A percentile compares a stretch with the other conserved stretches of the same genome.
Evolutionary conservation across 257 asterid species (phyloP).

Genomic region (Leptodermis oblonga): DNA sequence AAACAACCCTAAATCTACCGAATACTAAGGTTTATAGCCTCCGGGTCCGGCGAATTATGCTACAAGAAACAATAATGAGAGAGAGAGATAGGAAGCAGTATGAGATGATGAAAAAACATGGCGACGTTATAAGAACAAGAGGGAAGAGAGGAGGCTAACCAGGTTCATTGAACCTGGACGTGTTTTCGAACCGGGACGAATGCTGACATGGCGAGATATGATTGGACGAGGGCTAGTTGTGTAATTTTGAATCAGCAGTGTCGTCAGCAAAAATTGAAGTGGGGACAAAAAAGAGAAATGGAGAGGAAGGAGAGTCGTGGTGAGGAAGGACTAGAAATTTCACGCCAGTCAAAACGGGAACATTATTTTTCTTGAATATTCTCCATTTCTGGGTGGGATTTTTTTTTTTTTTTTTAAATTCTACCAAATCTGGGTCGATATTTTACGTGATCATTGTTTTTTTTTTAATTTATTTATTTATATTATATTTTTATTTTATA

Average conservation of each 20-base stretch:
- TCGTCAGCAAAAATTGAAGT: constrained; percentile 36
- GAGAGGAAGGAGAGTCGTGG: constrained; percentile 2
- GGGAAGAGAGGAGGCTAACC: constrained; percentile 14
- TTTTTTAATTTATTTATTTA: no score
- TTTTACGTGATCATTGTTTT: neutral
- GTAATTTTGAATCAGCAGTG: constrained; percentile 34
- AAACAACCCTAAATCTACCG: neutral
- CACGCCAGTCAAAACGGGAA: neutral
- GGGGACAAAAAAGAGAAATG: constrained; percentile 23
- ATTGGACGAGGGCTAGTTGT: constrained; percentile 23
- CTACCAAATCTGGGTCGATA: neutral
- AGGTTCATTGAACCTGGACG: constrained; percentile 84
- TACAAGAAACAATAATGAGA: neutral
- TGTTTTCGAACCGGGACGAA: constrained; percentile 17
- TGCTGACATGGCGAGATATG: constrained; percentile 29
- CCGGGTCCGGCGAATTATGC: neutral
- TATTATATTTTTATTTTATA: no score
- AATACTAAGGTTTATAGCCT: constrained; percentile 1
- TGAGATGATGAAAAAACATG: constrained; percentile 10
- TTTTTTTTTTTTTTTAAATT: neutral
- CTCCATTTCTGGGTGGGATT: neutral
- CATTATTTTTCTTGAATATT: neutral
- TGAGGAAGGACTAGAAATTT: neutral
- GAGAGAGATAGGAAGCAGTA: constrained; percentile 4
- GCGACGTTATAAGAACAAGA: neutral